A percentile compares a stretch with the other conserved stretches of the same genome.
Evolutionary conservation across 2,329 filamentous ascomycete species (phyloP).

Genomic region (Trichoderma semiorbis): DNA sequence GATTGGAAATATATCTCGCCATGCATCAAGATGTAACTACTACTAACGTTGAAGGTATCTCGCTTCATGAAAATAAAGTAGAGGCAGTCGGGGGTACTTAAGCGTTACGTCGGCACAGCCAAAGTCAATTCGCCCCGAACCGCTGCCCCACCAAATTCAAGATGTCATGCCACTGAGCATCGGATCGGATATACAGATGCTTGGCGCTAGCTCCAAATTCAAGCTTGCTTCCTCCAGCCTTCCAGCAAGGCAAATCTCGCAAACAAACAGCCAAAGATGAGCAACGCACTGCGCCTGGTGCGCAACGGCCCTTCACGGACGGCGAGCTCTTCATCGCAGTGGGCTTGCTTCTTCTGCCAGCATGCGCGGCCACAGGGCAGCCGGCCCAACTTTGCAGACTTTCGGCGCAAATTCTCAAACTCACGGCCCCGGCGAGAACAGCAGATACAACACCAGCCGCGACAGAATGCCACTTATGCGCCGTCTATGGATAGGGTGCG

Average conservation of each 20-base stretch:
- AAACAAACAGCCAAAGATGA: constrained; percentile 33
- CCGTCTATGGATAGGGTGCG: constrained; percentile 60
- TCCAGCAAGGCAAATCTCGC: background rate
- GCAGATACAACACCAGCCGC: constrained; percentile 25
- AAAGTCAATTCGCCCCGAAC: constrained; percentile 9
- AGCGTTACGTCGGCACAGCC: background rate
- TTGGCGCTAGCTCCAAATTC: background rate
- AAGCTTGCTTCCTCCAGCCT: background rate
- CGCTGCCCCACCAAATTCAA: constrained; percentile 14
- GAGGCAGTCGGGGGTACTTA: background rate
- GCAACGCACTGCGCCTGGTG: constrained; percentile 35
- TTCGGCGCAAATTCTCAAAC: constrained; percentile 33
- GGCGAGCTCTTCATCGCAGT: constrained; percentile 26
- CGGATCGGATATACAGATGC: background rate
- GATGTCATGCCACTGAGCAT: constrained; percentile 12
- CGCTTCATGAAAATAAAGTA: background rate
- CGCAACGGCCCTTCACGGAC: constrained; percentile 31
- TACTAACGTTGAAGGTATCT: background rate
- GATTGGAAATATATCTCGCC: background rate
- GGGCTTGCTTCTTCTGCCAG: constrained; percentile 39
- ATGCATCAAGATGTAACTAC: background rate
- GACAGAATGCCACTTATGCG: constrained; percentile 26
- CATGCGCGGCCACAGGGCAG: constrained; percentile 30
- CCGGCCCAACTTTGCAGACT: constrained; percentile 22
- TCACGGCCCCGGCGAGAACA: constrained; percentile 25